Evolutionary conservation across 169 alveolate species (phyloP), one percentile per base, ranked within the genome.

Genomic region (Eimeria sp.): DNA sequence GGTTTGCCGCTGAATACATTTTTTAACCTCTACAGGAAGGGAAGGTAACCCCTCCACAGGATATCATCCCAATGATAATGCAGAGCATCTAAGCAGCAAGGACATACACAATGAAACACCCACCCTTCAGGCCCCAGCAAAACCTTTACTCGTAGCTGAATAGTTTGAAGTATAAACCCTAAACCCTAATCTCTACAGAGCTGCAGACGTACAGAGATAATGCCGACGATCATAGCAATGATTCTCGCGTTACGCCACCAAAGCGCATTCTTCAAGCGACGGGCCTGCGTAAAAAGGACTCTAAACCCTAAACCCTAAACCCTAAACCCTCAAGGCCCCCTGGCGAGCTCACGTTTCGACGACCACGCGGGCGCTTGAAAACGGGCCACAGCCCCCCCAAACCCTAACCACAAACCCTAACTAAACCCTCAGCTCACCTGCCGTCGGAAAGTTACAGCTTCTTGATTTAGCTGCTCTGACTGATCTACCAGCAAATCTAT

Each of bases 381-480:
- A 30, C 30, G 8, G 37, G 30, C 58, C 77, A 83, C 3, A 4
- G 25, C 30, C 91, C 27, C 27, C n/a, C n/a, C 37, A 83, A 60
- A 58, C 77, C 82, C 68, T 27, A n/a, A 27, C 20, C n/a, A 58
- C 68, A 52, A 54, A 74, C 43, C 87, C 46, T 18, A 14, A 64
- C 62, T 18, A 52, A 18, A 71, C 46, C 74, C n/a, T 27, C 58
- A 40, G 74, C 71, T 2, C 4, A 90, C 95, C 95, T 90, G 95
- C 37, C 95, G 71, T 40, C 90, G 43, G 76, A 90, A 90, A 23
- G 87, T 80, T 14, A 90, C 58, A 77, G 90, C 76, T 40, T 78
- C 95, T 33, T 90, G 95, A n/a, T 90, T 58, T 16, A 90, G 95
- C 40, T 82, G 95, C 95, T 90, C 95, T 10, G 95, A 90, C 72